Evolutionary conservation across 306 rosid species (phyloP).

Genomic region (Mimosa bimucronata): DNA sequence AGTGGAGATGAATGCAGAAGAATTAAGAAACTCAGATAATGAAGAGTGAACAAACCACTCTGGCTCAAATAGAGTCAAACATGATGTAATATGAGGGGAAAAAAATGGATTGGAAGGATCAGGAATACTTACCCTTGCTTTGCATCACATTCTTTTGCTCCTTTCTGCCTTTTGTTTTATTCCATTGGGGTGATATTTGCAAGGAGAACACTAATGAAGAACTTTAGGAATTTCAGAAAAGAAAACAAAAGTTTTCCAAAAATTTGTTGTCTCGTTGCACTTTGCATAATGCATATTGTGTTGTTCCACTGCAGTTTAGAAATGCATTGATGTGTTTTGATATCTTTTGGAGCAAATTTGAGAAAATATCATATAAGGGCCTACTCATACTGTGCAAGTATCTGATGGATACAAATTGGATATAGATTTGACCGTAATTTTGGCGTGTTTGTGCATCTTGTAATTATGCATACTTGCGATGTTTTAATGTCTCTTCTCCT

Average conservation of each 20-base stretch:
- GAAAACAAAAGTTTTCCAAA: neutral
- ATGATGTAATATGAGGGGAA: neutral
- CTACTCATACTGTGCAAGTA: neutral
- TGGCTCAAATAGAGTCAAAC: neutral
- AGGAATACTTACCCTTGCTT: neutral
- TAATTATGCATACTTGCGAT: neutral
- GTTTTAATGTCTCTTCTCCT: constrained; percentile 1
- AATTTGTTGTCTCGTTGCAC: neutral
- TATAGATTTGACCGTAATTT: neutral
- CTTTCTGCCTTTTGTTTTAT: neutral
- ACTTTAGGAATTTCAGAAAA: neutral
- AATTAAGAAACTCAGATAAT: neutral
- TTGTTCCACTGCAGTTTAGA: neutral
- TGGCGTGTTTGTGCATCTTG: neutral
- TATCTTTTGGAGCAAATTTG: neutral
- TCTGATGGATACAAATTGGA: neutral
- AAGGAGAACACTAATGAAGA: neutral
- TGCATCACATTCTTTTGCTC: neutral
- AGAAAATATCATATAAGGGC: neutral
- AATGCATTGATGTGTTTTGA: neutral
- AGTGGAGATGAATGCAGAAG: neutral
- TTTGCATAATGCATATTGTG: neutral
- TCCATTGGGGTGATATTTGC: neutral
- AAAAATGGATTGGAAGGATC: neutral
- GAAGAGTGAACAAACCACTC: neutral